Percentiles rank a stretch among this genome's conserved stretches.
Conservation (phyloP, 768 basidiomycete species). For the Rubroboletus satanas region DNA sequence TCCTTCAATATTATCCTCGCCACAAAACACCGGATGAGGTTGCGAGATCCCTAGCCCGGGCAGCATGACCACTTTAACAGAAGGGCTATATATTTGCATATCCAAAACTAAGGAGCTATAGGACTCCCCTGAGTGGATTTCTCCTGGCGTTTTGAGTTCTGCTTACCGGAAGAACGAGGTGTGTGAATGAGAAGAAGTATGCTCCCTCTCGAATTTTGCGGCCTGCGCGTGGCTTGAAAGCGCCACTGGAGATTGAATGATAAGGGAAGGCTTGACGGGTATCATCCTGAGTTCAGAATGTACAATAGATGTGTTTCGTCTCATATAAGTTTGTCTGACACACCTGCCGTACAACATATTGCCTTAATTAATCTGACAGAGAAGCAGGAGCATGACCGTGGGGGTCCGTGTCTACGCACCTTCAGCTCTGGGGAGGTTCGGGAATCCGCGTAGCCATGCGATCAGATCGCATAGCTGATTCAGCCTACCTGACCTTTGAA, state of each 20-base stretch:
- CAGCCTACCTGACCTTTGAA: background rate
- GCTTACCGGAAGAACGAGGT: constrained; percentile 50
- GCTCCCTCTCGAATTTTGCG: constrained; percentile 18
- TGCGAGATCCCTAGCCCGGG: constrained; percentile 23
- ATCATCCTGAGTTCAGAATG: constrained; percentile 16
- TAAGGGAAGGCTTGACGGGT: constrained; percentile 16
- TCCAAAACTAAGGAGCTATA: constrained; percentile 53
- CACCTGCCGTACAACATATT: constrained; percentile 23
- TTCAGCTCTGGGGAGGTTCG: background rate
- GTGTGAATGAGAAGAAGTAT: constrained; percentile 35
- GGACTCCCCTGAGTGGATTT: constrained; percentile 3
- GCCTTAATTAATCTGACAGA: constrained; percentile 18
- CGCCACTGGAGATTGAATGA: constrained; percentile 7
- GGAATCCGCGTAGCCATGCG: constrained; percentile 14
- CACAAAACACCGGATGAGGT: constrained; percentile 51
- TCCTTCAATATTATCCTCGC: constrained; percentile 58
- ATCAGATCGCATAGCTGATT: background rate
- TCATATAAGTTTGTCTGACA: constrained; percentile 19
- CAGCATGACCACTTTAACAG: constrained; percentile 44
- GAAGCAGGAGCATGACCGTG: constrained; percentile 6
- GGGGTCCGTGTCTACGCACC: background rate
- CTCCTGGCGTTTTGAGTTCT: background rate
- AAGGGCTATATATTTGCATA: constrained; percentile 59
- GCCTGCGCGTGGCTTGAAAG: constrained; percentile 36
- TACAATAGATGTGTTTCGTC: background rate